Evolutionary conservation across 805 yeast genomes (phyloP).

Genomic region (Kodamaea kaohsiungensis): DNA sequence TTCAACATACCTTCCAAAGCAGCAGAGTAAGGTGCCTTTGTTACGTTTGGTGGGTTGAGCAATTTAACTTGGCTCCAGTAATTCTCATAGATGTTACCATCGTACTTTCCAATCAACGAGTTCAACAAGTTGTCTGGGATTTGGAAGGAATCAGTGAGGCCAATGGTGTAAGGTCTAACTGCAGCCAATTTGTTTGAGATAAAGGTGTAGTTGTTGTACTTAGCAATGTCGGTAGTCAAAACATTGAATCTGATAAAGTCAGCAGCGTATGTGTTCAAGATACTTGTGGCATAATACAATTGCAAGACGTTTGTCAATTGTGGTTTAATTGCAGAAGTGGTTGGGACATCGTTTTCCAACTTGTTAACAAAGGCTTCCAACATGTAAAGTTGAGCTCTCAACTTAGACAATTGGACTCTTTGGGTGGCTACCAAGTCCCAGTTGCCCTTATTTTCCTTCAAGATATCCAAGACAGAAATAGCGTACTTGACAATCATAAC

Average conservation of each 20-base stretch:
- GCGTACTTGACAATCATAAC: conserved; percentile 39
- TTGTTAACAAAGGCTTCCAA: conserved; percentile 28
- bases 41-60: conserved; percentile 32
- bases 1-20: conserved; percentile 43
- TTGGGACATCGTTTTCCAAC: conserved; percentile 10
- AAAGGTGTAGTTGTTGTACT: conserved; percentile 24
- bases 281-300: conserved; percentile 33
- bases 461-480: conserved; percentile 28
- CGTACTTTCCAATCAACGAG: conserved; percentile 43
- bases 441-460: conserved; percentile 25
- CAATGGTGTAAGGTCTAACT: conserved; percentile 42
- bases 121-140: conserved; percentile 44
- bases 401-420: conserved; percentile 41
- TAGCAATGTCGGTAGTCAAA: conserved; percentile 30
- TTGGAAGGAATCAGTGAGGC: conserved; percentile 46
- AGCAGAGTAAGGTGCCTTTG: conserved; percentile 44
- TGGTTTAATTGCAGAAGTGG: conserved; percentile 26
- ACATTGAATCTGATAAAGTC: conserved; percentile 40
- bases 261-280: conserved; percentile 36
- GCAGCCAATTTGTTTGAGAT: conserved; percentile 35
- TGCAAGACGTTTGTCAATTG: conserved; percentile 32
- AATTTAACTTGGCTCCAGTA: conserved; percentile 38
- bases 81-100: conserved; percentile 47
- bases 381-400: conserved; percentile 45
- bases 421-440: conserved; percentile 40